phyloP scores from a whole-genome alignment of 176 grass and related monocot species.

The Cymbopogon citratus region DNA sequence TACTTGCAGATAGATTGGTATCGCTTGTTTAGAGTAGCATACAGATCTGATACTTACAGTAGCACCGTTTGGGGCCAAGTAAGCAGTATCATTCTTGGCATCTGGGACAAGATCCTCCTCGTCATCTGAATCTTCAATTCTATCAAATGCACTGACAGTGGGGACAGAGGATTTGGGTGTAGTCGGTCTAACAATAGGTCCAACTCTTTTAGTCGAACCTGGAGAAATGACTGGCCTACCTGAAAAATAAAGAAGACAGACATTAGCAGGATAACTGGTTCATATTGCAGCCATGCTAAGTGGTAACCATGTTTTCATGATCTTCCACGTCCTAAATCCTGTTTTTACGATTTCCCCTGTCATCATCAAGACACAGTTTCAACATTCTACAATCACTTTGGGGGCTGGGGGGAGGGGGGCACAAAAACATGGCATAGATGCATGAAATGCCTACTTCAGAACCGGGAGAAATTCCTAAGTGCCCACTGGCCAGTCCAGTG shows the following conservation, averaged over 20 bases:
- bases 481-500: background rate
- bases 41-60: slow-evolving; percentile 50
- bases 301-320: background rate
- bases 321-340: background rate
- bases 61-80: slow-evolving; percentile 48
- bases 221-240: slow-evolving; percentile 42
- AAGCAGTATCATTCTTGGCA: slow-evolving; percentile 47
- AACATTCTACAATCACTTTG: too few relatives aligned
- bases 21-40: background rate
- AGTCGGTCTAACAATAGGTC: slow-evolving; percentile 39
- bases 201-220: slow-evolving; percentile 57
- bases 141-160: slow-evolving; percentile 50
- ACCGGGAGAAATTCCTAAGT: background rate
- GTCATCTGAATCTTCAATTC: slow-evolving; percentile 67
- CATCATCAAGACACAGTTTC: too few relatives aligned
- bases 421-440: too few relatives aligned
- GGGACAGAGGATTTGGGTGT: slow-evolving; percentile 70
- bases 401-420: too few relatives aligned
- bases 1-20: too few relatives aligned
- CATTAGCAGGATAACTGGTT: background rate
- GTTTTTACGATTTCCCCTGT: too few relatives aligned
- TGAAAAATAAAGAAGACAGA: slow-evolving; percentile 9
- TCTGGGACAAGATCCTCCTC: slow-evolving; percentile 54
- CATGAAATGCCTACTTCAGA: too few relatives aligned
- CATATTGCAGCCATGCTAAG: background rate